Base-by-base conservation (phyloP, 2,329 filamentous ascomycete species). In the Blastomyces silverae region DNA sequence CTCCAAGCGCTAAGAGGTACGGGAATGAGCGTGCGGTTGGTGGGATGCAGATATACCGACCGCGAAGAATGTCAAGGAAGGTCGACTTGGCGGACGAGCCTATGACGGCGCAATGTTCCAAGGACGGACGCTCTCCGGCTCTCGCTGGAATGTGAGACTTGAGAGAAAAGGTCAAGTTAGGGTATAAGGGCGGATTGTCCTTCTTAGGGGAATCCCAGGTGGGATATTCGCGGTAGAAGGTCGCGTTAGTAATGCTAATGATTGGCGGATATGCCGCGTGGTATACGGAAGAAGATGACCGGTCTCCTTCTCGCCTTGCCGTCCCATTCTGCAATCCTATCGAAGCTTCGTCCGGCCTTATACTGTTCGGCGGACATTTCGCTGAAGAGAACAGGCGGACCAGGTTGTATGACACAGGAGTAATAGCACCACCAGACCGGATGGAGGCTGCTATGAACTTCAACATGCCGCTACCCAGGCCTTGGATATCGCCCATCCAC, bases 21-120 rank as follows among this genome's bases (percentile, higher is more conserved):
- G 94, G 94, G 73, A 87, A 97, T 7, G 87, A 86, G 57, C 92
- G 84, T 1, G 90, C 88, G 3, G 81, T 83, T 0, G 92, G 88
- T 4, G 93, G 93, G 7, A 89, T 79, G 73, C 87, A 89, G 42
- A 96, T 79, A 69, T 92, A 83, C 65, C 88, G 84, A 10, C 92
- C 93, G 42, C 87, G 83, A 11, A 97, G 80, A 25, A 93, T 80
- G 66, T 96, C 85, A 3, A 97, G 82, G 64, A 99, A 87, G 0
- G 89, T 89, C 0, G 92, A 95, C 74, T 93, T 90, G 0, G 90
- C 90, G 0, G 87, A 84, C 0, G 91, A 87, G 0, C 91, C 92
- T 34, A 97, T 82, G 50, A 99, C 81, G 50, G 90, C 89, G 92
- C 92, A 97, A 74, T 91, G 85, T 69, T 89, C 83, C 17, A 78